These are phyloP conservation scores for Podospora anserina DNA, from an alignment of 495 filamentous ascomycete species.

Conservation along the genomic window DNA sequence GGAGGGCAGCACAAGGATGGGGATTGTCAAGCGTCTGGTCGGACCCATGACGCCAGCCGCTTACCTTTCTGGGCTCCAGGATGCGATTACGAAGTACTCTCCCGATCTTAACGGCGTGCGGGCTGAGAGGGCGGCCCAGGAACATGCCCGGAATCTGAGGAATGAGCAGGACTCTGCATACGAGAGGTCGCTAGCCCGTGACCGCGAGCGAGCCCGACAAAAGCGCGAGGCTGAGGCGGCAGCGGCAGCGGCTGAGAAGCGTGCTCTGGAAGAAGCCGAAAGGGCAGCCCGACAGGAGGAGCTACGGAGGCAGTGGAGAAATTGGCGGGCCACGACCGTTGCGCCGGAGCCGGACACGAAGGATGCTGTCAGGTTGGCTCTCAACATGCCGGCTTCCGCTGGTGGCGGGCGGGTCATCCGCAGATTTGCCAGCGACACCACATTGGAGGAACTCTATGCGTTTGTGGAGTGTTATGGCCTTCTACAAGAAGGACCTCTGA, in stretches of 20 bases:
- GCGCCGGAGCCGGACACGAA: conserved; percentile 65
- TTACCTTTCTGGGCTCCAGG: conserved; percentile 68
- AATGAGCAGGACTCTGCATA: conserved; percentile 88
- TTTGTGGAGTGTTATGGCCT: conserved; percentile 90
- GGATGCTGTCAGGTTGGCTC: conserved; percentile 72
- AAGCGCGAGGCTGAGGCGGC: conserved; percentile 71
- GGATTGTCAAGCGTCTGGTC: conserved; percentile 68
- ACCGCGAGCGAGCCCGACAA: conserved; percentile 75
- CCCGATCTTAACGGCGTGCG: conserved; percentile 66
- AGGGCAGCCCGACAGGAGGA: conserved; percentile 56
- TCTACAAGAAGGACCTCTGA: conserved; percentile 41
- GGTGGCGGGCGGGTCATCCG: conserved; percentile 63
- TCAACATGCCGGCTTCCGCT: conserved; percentile 71
- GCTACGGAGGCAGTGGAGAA: conserved; percentile 68
- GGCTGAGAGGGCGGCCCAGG: conserved; percentile 67
- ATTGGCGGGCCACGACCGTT: conserved; percentile 71
- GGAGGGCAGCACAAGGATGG: conserved; percentile 80
- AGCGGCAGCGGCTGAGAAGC: conserved; percentile 54
- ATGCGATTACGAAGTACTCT: conserved; percentile 64
- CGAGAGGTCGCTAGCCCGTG: conserved; percentile 81
- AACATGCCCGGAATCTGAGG: conserved; percentile 70
- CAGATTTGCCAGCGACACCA: conserved; percentile 60
- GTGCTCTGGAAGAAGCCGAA: conserved; percentile 58
- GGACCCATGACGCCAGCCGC: conserved; percentile 64
- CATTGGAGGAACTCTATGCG: conserved; percentile 87